Base-by-base conservation (phyloP, 164 flowering plant species). In the Stephania cephalantha region DNA sequence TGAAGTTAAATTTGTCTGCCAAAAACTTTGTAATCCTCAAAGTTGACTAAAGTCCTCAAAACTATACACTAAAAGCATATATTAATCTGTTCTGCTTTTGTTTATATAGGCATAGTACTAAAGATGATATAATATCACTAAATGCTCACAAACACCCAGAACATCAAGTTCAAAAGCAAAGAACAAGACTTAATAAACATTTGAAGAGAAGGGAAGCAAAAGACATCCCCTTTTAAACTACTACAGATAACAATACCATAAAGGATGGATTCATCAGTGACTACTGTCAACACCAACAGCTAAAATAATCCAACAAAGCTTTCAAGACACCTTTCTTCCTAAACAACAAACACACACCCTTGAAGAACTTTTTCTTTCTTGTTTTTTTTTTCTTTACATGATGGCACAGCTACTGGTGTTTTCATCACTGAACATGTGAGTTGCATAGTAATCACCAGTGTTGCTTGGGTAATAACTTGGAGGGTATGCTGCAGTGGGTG, bases 371-470 rank as follows among this genome's bases (percentile, higher is more conserved):
- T 35, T 35, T 35, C 42, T 35, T 35, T 35, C 42, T 35, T 35
- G 42, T 12, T 58, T 12, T 58, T 12, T 58, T 35, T 58, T 31
- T 50, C 69, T 71, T 86, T 78, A 90, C 95, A 91, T 91, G 69
- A 91, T 76, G 42, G 85, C 86, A 68, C 96, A 91, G 79, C 89
- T 81, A 76, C 82, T 81, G 5, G 88, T 81, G 82, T 86, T 85
- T 7, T 90, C 96, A 84, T 91, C 93, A 84, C 78, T 82, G 82
- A 90, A 88, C 85, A 88, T 85, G 53, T 86, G 77, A n/a, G 86
- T 63, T 22, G 85, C 85, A 69, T 86, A 69, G 72, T 81, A 74
- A 25, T 78, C 79, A 71, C 70, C 77, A 71, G 9, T 77, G 52
- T 44, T 20, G 46, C 75, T 81, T 58, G 75, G 44, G 73, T 81